These are phyloP conservation scores for Penicillium samsonianum DNA, from an alignment of 495 filamentous ascomycete genomes.

Conservation along the genomic window DNA sequence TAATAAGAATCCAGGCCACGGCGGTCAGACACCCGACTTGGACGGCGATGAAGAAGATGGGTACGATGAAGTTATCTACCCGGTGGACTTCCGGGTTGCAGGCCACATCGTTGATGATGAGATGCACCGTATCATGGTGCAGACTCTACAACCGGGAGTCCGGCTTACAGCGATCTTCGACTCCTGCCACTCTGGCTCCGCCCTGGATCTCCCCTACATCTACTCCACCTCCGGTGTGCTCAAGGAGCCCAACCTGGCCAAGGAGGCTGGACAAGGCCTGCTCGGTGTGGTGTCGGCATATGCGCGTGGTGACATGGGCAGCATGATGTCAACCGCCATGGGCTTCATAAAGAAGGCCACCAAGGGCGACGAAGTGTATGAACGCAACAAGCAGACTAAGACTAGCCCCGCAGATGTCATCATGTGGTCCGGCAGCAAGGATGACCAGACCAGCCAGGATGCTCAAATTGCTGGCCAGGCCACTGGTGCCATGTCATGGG, in stretches of 20 bases:
- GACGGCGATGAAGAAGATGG: conserved; percentile 95
- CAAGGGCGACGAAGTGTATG: conserved; percentile 76
- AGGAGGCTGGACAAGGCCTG: conserved; percentile 93
- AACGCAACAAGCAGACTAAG: conserved; percentile 81
- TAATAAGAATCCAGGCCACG: conserved; percentile 65
- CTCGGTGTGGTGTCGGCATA: conserved; percentile 88
- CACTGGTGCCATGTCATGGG: conserved; percentile 97
- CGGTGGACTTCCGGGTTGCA: conserved; percentile 85
- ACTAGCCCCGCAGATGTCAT: conserved; percentile 94
- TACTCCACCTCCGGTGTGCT: conserved; percentile 94
- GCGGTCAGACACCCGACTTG: conserved; percentile 92
- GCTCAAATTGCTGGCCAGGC: conserved; percentile 74
- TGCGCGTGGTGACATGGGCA: conserved; percentile 82
- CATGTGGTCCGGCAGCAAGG: conserved; percentile 97
- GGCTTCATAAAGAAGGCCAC: conserved; percentile 94
- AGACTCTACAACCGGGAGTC: conserved; percentile 76
- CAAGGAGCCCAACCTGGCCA: conserved; percentile 97
- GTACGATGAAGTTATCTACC: conserved; percentile 98
- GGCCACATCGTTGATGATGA: conserved; percentile 98
- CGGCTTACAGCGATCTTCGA: conserved; percentile 97
- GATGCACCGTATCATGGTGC: conserved; percentile 98
- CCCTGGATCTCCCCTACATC: conserved; percentile 93
- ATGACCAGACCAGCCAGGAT: conserved; percentile 82
- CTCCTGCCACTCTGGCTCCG: conserved; percentile 97
- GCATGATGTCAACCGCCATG: conserved; percentile 77